A percentile compares a stretch with the other conserved stretches of the same genome.
Evolutionary conservation across 2,329 filamentous ascomycete species (phyloP).

Genomic region (Cladosporium colombiae): DNA sequence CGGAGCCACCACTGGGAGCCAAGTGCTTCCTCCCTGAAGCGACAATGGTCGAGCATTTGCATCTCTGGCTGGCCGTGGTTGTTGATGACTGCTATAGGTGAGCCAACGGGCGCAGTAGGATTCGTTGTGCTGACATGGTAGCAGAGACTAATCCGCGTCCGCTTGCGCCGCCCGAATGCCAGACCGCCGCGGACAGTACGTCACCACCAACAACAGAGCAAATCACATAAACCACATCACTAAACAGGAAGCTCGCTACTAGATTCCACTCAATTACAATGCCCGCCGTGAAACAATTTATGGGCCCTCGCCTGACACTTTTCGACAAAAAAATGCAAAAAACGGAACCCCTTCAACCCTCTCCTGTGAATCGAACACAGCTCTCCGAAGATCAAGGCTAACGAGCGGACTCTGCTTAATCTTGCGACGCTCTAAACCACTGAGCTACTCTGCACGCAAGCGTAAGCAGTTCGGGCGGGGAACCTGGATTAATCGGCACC

Average conservation of each 20-base stretch:
- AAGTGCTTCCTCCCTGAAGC: too few species aligned
- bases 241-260: neutral
- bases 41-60: neutral
- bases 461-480: slow-evolving; percentile 5
- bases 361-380: slow-evolving; percentile 13
- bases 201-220: neutral
- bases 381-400: slow-evolving; percentile 10
- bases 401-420: slow-evolving; percentile 6
- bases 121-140: neutral
- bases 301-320: neutral
- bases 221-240: neutral
- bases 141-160: neutral
- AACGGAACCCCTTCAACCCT: slow-evolving; percentile 1
- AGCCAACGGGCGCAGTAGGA: neutral
- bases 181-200: neutral
- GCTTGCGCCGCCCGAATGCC: neutral
- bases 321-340: neutral
- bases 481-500: neutral
- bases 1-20: neutral
- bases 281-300: neutral
- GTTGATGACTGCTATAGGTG: neutral
- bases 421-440: slow-evolving; percentile 14
- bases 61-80: neutral
- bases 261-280: neutral
- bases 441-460: slow-evolving; percentile 7